These are phyloP conservation scores for Evernia prunastri DNA, from an alignment of 495 filamentous ascomycete species.

Conservation along the genomic window DNA sequence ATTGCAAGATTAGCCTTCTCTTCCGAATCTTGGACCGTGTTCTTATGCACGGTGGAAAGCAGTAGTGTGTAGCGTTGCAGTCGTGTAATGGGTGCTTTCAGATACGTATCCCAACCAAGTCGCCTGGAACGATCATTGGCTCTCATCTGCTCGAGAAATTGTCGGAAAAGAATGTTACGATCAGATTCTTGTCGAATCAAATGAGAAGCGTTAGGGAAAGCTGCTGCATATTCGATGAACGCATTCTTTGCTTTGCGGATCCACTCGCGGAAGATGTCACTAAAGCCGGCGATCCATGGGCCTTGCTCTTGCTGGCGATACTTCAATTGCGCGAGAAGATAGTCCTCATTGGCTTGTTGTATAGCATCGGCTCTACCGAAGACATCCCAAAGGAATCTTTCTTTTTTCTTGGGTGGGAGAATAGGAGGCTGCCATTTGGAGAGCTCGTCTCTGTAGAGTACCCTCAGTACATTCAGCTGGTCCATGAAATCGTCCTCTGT, in stretches of 20 bases:
- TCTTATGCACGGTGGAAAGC: conserved; percentile 74
- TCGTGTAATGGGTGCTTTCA: conserved; percentile 88
- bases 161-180: conserved; percentile 76
- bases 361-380: conserved; percentile 89
- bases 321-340: conserved; percentile 90
- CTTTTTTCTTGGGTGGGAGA: conserved; percentile 63
- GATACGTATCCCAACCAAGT: conserved; percentile 87
- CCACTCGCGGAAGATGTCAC: conserved; percentile 98
- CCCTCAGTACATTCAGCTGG: conserved; percentile 73
- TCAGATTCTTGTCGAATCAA: conserved; percentile 78
- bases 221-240: conserved; percentile 88
- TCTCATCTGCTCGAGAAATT: conserved; percentile 74
- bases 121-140: conserved; percentile 76
- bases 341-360: conserved; percentile 86
- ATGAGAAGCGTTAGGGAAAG: conserved; percentile 77
- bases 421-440: conserved; percentile 67
- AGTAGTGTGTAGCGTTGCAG: conserved; percentile 87
- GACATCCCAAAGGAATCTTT: conserved; percentile 72
- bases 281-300: conserved; percentile 88
- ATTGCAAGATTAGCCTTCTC: conserved; percentile 80
- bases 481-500: conserved; percentile 88
- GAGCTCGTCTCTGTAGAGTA: conserved; percentile 82
- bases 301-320: conserved; percentile 97
- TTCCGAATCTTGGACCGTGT: conserved; percentile 75
- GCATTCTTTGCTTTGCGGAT: conserved; percentile 84